A percentile compares a stretch with the other conserved stretches of the same genome.
Conservation (phyloP, 2,329 filamentous ascomycete genomes). For the Lachnellula subtilissima region DNA sequence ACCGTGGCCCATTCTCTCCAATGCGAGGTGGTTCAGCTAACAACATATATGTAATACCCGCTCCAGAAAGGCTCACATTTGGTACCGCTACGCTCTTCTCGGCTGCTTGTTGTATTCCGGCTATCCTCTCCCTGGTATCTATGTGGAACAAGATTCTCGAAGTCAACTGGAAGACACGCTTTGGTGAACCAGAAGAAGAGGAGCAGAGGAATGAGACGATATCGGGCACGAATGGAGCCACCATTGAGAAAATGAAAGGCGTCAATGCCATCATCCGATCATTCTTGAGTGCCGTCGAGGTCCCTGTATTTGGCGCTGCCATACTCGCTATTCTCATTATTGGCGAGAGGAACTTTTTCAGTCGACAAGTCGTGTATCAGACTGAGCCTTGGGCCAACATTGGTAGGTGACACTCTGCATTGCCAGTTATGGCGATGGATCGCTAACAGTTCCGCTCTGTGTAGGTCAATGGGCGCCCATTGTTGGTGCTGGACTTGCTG, state of each 20-base stretch:
- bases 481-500: conserved; percentile 52
- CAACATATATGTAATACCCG: conserved; percentile 59
- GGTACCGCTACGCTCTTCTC: conserved; percentile 55
- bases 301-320: conserved; percentile 54
- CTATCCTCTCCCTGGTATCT: conserved; percentile 55
- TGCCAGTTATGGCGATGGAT: not conserved
- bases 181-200: conserved; percentile 31
- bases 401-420: conserved; percentile 39
- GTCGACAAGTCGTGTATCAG: conserved; percentile 48
- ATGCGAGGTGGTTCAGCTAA: conserved; percentile 51
- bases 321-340: conserved; percentile 55
- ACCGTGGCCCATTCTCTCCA: conserved; percentile 47
- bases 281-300: conserved; percentile 51
- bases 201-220: conserved; percentile 38
- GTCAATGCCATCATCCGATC: conserved; percentile 51
- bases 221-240: conserved; percentile 51
- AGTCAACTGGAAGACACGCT: conserved; percentile 51
- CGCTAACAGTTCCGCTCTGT: conserved; percentile 27
- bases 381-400: conserved; percentile 59
- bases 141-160: conserved; percentile 62
- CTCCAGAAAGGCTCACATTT: conserved; percentile 51
- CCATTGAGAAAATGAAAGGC: conserved; percentile 45
- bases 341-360: conserved; percentile 62
- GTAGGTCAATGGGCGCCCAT: conserved; percentile 57
- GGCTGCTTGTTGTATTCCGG: conserved; percentile 61